Evolutionary conservation across 306 rosid species (phyloP), one percentile per base, ranked within the genome.

Genomic region (Vigna unguiculata): DNA sequence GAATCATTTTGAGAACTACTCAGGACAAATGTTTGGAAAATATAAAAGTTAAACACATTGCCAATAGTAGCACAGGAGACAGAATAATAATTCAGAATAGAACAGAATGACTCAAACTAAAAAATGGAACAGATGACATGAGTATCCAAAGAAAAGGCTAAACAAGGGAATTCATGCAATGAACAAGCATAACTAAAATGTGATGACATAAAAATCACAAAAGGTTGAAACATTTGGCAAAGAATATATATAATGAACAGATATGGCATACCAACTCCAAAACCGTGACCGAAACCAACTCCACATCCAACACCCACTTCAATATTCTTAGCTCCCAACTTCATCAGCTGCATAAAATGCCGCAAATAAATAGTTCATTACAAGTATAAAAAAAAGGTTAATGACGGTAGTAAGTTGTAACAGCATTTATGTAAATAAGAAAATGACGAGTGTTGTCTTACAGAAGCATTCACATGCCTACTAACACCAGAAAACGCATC

Each of bases 201-300:
- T 14, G 30, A 48, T 13, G 25, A 32, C 28, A 63, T 38, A 55
- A 65, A 80, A 57, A 7, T 28, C 52, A 11, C 16, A 21, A 38
- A 76, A 48, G 2, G 46, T 36, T 0, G 21, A 20, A 61, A 40
- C 41, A 54, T 36, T 11, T 46, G 61, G 30, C 32, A 58, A 28
- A 24, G 7, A 79, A 51, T 43, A 63, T 57, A 66, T n/a, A 17
- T 13, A 47, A 9, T 7, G 28, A 61, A 78, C 21, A 69, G 5
- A 25, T 21, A 34, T 15, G 67, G 57, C 96, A 81, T 91, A 96
- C 99, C 99, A 81, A 79, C 87, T 70, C 99, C 99, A 78, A 96
- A 92, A 82, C 99, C 99, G 88, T 95, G 97, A 51, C 99, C 99
- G 45, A 95, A 81, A 67, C 99, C 99, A 85, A 95, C 86, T 65